Percentiles rank a stretch among this genome's conserved stretches.
These are phyloP conservation scores for Quercus lobata DNA, from an alignment of 331 rosid genomes.

Conservation along the genomic window DNA sequence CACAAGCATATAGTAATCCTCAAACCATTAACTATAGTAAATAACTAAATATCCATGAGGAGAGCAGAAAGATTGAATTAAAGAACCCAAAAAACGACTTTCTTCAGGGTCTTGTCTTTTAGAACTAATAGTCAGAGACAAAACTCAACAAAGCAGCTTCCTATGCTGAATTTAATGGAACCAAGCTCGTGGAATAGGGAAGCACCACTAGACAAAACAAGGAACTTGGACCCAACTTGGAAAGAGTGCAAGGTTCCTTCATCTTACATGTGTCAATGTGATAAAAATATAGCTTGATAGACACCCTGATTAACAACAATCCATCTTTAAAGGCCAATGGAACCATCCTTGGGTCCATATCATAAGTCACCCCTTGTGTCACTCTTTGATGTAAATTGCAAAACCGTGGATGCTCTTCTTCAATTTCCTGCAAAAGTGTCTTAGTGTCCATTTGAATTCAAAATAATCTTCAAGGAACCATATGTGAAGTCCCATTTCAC, in stretches of 20 bases:
- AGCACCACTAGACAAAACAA: slow-evolving; percentile 33
- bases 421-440: slow-evolving; percentile 38
- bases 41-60: too few relatives aligned
- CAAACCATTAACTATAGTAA: too few relatives aligned
- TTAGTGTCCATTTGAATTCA: slow-evolving; percentile 45
- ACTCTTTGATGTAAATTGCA: slow-evolving; percentile 30
- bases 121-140: too few relatives aligned
- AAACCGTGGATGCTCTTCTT: slow-evolving; percentile 31
- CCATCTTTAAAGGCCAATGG: slow-evolving; percentile 49
- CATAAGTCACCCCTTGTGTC: not conserved
- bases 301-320: slow-evolving; percentile 43
- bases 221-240: slow-evolving; percentile 33
- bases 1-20: too few relatives aligned
- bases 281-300: slow-evolving; percentile 27
- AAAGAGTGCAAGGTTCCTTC: slow-evolving; percentile 25
- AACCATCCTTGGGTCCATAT: slow-evolving; percentile 6
- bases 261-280: slow-evolving; percentile 28
- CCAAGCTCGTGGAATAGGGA: slow-evolving; percentile 49
- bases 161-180: slow-evolving; percentile 27
- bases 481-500: slow-evolving; percentile 48
- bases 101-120: too few relatives aligned
- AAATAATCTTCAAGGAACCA: slow-evolving; percentile 60
- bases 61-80: too few relatives aligned
- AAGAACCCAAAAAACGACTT: too few relatives aligned
- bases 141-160: not conserved